Conservation (phyloP, 305 asterid species). For the Rubia tinctorum region DNA sequence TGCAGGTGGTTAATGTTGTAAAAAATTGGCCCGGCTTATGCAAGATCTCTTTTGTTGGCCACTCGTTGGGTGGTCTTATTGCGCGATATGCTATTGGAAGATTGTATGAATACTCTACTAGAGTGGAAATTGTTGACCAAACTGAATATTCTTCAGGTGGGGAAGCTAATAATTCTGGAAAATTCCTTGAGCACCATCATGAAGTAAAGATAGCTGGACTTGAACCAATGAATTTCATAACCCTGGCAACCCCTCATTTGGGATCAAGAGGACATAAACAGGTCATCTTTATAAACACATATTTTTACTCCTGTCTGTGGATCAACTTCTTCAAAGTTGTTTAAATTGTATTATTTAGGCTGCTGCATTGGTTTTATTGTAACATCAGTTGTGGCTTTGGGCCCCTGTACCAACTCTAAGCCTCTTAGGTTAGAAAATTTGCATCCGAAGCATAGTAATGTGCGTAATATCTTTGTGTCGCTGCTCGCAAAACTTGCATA, state of each 20-base stretch:
- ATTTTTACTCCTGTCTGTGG: neutral
- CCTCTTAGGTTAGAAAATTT: neutral
- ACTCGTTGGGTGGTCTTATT: conserved; percentile 93
- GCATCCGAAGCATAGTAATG: neutral
- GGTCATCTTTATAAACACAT: conserved; percentile 28
- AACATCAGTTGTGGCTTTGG: neutral
- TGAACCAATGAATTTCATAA: conserved; percentile 79
- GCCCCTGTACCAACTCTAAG: no score
- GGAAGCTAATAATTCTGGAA: conserved; percentile 16
- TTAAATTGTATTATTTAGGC: neutral
- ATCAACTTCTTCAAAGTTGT: neutral
- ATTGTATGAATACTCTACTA: conserved; percentile 32
- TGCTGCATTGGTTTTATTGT: neutral
- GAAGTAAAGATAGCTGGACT: conserved; percentile 65
- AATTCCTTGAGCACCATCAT: conserved; percentile 1
- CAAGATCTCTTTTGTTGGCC: conserved; percentile 87
- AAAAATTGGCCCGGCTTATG: conserved; percentile 57
- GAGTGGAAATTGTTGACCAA: conserved; percentile 14
- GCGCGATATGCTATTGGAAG: conserved; percentile 88
- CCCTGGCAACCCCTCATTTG: conserved; percentile 91
- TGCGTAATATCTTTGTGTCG: neutral
- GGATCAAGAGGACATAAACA: conserved; percentile 90
- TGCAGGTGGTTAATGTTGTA: conserved; percentile 74
- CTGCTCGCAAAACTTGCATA: conserved; percentile 7
- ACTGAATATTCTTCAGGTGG: conserved; percentile 14